Base-by-base conservation (phyloP, 2,329 filamentous ascomycete genomes). In the Arthrinium puccinioides region DNA sequence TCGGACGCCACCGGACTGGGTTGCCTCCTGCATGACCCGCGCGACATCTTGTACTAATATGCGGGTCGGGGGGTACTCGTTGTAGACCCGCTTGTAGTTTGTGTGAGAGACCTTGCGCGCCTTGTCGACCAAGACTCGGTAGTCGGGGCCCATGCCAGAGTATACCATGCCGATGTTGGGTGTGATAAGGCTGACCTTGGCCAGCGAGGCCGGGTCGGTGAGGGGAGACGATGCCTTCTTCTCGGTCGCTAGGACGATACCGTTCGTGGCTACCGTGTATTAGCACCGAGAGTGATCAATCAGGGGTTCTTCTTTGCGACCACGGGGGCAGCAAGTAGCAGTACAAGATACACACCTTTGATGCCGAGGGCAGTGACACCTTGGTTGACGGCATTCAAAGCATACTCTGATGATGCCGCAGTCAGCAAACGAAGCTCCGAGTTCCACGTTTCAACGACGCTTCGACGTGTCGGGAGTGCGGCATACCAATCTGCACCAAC, bases 131-230 rank as follows among this genome's bases (percentile, higher is more conserved):
- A 98, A 77, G 40, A 98, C 87, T 63, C 92, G 82, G 72, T 97
- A 98, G 66, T 98, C 92, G 42, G 92, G 92, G 21, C 92, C 90
- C 92, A 98, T 98, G 61, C 92, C 92, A 36, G 88, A 89, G 71
- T 98, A 98, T 55, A 98, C 92, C 87, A 97, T 96, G 63, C 92
- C 92, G 64, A 98, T 97, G 75, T 98, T 92, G 56, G 92, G 92
- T 32, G 92, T 98, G 70, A 98, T 89, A 62, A 94, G 80, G 62
- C 87, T 94, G 70, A 98, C 87, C 75, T 98, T 98, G 55, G 89
- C 92, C 49, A 95, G 82, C 27, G 92, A 97, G 54, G 84, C 79
- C 53, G 92, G 83, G 61, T 98, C 92, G 72, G 94, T 90, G 56
- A 98, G 85, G 37, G 92, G 89, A 34, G 92, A 96, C 25, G 90